phyloP scores from a whole-genome alignment of 768 basidiomycete species.

The Tricholoma flavovirens region DNA sequence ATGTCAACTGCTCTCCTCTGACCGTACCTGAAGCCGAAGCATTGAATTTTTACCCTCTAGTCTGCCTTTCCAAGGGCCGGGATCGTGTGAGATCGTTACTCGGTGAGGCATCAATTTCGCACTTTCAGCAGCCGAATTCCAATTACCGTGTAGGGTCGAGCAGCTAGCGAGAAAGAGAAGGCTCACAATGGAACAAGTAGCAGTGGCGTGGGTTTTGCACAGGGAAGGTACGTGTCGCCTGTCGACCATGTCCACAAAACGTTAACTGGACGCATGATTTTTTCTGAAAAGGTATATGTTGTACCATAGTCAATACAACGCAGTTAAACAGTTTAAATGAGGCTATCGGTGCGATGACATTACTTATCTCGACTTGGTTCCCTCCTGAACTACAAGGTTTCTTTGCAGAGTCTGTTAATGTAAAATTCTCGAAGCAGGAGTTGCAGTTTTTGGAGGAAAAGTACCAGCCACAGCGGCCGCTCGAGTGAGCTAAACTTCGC shows the following conservation, averaged over 20 bases:
- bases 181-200: conserved; percentile 41
- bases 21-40: not conserved
- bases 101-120: conserved; percentile 21
- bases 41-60: conserved; percentile 10
- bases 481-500: too few relatives aligned
- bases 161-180: conserved; percentile 38
- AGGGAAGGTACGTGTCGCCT: conserved; percentile 25
- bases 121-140: not conserved
- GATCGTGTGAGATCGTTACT: conserved; percentile 30
- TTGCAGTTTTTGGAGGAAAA: not conserved
- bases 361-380: not conserved
- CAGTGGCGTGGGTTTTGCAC: conserved; percentile 36
- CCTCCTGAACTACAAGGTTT: not conserved
- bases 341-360: not conserved
- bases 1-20: conserved; percentile 26
- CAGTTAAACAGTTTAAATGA: not conserved
- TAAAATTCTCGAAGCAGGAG: not conserved
- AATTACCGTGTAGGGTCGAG: conserved; percentile 29
- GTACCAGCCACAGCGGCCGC: conserved; percentile 1
- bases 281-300: not conserved
- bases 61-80: conserved; percentile 11
- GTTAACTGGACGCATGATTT: not conserved
- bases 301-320: not conserved
- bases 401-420: not conserved
- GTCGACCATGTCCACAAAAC: not conserved